Evolutionary conservation across 305 asterid genomes (phyloP), one percentile per base, ranked within the genome.

Genomic region (Andrographis paniculata): DNA sequence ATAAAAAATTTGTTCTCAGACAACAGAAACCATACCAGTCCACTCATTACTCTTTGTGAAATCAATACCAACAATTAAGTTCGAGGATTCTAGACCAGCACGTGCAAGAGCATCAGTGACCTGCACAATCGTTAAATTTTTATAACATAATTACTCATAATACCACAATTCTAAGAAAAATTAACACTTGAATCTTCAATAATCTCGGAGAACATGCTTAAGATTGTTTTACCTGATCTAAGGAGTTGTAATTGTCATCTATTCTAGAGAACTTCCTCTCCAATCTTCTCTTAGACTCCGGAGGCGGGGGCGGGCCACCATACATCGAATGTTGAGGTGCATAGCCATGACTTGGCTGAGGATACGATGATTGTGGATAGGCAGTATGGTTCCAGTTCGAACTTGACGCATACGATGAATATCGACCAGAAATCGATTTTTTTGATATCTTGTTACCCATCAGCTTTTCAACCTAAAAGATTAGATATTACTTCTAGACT

Each of bases 21-120:
- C 42, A 46, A 18, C 61, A 58, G 38, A 33, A 52, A 41, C 41
- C 14, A 27, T 53, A 89, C 98, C 98, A 27, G 94, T 89, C 98
- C 98, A 89, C 65, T 89, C 98, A 45, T 89, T 89, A 88, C 98
- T 89, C 75, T 85, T 89, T 55, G 98, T 89, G 74, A 85, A 85
- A 75, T 89, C 98, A 47, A 89, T 85, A 54, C 98, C 98, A 57
- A 85, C 95, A 19, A 89, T 76, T 63, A 89, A 66, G 76, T 89
- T 89, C 15, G 98, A 85, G 40, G 98, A 89, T 70, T 89, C 98
- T 53, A 89, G 67, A 42, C 98, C 98, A 61, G 98, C 98, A 39
- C 81, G 85, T 23, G 91, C 74, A 42, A 89, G 95, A 63, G 95
- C 98, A 54, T 82, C 80, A 1, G 95, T 85, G 24, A 89, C 98